These are phyloP conservation scores for Cutaneotrichosporon sp. DNA, from an alignment of 1,284 basidiomycete genomes.

Conservation along the genomic window DNA sequence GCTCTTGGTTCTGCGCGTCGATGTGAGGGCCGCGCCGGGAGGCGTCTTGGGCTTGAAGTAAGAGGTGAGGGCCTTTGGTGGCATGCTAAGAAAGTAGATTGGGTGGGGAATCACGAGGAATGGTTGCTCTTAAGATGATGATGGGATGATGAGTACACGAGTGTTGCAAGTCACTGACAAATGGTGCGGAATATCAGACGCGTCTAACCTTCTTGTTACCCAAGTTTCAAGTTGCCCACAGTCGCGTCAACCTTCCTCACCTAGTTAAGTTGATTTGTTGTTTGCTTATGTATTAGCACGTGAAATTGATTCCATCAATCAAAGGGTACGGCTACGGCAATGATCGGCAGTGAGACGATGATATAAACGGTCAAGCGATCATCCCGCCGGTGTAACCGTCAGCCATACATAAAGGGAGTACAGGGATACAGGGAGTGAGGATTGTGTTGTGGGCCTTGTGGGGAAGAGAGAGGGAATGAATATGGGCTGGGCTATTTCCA, in stretches of 20 bases:
- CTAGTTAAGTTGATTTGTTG: not conserved
- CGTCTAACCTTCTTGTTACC: not conserved
- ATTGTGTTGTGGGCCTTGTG: too few species aligned
- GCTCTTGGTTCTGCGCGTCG: slow-evolving; percentile 3
- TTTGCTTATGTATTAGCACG: not conserved
- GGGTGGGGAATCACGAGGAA: not conserved
- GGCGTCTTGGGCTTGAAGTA: slow-evolving; percentile 26
- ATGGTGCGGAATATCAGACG: not conserved
- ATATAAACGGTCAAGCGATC: slow-evolving; percentile 4
- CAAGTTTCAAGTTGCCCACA: not conserved
- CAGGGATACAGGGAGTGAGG: not conserved
- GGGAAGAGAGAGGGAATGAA: too few species aligned
- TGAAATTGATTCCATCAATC: not conserved
- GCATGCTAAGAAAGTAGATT: slow-evolving; percentile 13
- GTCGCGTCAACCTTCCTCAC: not conserved
- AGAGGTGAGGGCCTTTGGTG: slow-evolving; percentile 19
- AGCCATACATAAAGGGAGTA: too few species aligned
- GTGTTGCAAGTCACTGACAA: not conserved
- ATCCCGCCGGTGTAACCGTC: not conserved
- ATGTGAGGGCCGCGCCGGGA: not conserved
- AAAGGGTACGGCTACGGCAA: too few species aligned
- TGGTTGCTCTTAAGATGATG: not conserved
- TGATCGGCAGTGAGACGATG: too few species aligned
- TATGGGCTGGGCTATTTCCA: not conserved
- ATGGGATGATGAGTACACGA: not conserved